Conservation (phyloP, 2,329 filamentous ascomycete genomes). For the Monilinia fructigena region DNA sequence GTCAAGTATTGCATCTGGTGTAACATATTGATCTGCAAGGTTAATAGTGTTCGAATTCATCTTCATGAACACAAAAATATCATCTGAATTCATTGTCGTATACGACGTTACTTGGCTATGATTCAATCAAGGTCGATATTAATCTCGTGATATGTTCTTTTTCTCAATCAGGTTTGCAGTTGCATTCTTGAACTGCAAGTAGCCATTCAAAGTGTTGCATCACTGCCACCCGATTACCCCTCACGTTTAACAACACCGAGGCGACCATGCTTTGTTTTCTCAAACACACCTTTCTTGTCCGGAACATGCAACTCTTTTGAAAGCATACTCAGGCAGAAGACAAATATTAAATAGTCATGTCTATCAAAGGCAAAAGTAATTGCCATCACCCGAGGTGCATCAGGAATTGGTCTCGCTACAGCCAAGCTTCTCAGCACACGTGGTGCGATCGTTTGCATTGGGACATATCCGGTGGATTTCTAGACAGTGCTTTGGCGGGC, state of each 20-base stretch:
- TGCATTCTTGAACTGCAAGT: too few relatives aligned
- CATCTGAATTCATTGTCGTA: not conserved
- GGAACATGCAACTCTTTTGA: not conserved
- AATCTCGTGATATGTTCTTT: not conserved
- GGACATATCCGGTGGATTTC: slow-evolving; percentile 28
- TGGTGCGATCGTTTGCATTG: slow-evolving; percentile 35
- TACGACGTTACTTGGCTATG: not conserved
- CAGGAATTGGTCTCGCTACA: slow-evolving; percentile 73
- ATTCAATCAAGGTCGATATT: not conserved
- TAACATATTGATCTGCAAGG: not conserved
- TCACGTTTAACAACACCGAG: not conserved
- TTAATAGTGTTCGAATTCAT: too few relatives aligned
- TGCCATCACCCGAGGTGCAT: slow-evolving; percentile 75
- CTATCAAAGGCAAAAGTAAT: slow-evolving; percentile 54
- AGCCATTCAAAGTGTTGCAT: not conserved
- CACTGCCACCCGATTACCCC: not conserved
- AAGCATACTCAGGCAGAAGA: not conserved
- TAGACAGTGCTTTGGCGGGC: slow-evolving; percentile 35
- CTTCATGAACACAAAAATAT: not conserved
- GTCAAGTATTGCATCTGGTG: not conserved
- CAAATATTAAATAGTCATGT: slow-evolving; percentile 26
- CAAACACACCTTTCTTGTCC: not conserved
- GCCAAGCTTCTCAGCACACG: slow-evolving; percentile 48
- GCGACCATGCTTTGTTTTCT: not conserved
- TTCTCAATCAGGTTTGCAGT: not conserved